Conservation (phyloP, 1,284 basidiomycete species). For the Puccinia polysora region DNA sequence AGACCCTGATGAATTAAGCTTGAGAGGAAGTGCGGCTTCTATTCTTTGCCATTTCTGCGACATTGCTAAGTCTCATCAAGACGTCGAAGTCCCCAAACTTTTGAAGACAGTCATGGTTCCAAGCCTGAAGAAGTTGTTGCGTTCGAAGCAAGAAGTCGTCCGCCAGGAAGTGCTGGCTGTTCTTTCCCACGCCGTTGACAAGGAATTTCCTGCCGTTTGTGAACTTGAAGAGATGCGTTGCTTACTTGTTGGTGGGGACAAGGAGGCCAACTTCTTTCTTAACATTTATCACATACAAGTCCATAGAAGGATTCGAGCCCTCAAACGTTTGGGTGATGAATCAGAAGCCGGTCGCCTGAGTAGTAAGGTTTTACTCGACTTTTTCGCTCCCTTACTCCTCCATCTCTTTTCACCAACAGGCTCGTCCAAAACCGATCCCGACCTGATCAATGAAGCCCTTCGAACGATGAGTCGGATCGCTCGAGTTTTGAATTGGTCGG, state of each 20-base stretch:
- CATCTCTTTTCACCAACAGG: slow-evolving; percentile 69
- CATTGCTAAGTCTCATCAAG: slow-evolving; percentile 55
- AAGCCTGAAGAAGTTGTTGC: slow-evolving; percentile 73
- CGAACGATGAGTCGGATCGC: slow-evolving; percentile 69
- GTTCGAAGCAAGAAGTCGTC: slow-evolving; percentile 79
- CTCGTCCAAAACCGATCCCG: slow-evolving; percentile 70
- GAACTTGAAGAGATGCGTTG: slow-evolving; percentile 71
- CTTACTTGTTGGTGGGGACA: slow-evolving; percentile 81
- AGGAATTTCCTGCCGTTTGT: slow-evolving; percentile 61
- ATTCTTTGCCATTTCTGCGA: slow-evolving; percentile 75
- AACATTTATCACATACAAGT: slow-evolving; percentile 93
- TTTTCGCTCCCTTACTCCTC: slow-evolving; percentile 80
- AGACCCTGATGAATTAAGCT: slow-evolving; percentile 80
- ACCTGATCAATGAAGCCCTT: slow-evolving; percentile 87
- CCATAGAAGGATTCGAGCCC: slow-evolving; percentile 81
- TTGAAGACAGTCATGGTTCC: slow-evolving; percentile 70
- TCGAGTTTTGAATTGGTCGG: slow-evolving; percentile 71
- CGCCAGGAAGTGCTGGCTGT: slow-evolving; percentile 78
- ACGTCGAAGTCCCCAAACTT: slow-evolving; percentile 47
- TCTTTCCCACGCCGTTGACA: slow-evolving; percentile 67
- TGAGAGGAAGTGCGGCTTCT: slow-evolving; percentile 75
- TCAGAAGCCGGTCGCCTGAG: slow-evolving; percentile 67
- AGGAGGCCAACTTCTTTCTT: slow-evolving; percentile 94
- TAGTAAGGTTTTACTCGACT: slow-evolving; percentile 69
- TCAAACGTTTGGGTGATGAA: slow-evolving; percentile 76